Conservation (phyloP, 2,329 filamentous ascomycete genomes). For the Didymella arachidicola region DNA sequence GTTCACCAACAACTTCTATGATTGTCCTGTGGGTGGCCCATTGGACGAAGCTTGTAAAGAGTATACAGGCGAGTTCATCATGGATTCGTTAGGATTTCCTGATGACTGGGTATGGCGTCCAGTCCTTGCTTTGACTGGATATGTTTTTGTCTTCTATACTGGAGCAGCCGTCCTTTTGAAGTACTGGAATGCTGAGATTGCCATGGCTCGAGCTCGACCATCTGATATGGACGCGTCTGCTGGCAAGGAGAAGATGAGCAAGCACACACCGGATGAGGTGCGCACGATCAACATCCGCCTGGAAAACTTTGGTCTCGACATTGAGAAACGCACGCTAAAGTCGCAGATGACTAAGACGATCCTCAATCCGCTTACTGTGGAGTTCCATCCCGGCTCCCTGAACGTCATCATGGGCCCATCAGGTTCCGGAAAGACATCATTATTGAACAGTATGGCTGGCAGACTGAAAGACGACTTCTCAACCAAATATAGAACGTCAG, state of each 20-base stretch:
- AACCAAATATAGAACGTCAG: slow-evolving; percentile 68
- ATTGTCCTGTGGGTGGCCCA: slow-evolving; percentile 71
- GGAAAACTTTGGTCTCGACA: slow-evolving; percentile 67
- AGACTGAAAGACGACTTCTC: slow-evolving; percentile 68
- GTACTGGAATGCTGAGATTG: slow-evolving; percentile 72
- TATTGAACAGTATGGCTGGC: slow-evolving; percentile 76
- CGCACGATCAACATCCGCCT: slow-evolving; percentile 71
- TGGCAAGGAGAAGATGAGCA: slow-evolving; percentile 73
- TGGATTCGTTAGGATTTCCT: slow-evolving; percentile 73
- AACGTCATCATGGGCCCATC: slow-evolving; percentile 85
- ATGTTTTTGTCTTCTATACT: slow-evolving; percentile 68
- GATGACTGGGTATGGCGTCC: slow-evolving; percentile 71
- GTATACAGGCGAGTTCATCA: slow-evolving; percentile 74
- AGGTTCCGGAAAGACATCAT: slow-evolving; percentile 77
- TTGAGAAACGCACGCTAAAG: slow-evolving; percentile 67
- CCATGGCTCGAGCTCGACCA: slow-evolving; percentile 68
- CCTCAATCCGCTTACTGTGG: slow-evolving; percentile 70
- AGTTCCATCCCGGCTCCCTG: slow-evolving; percentile 71
- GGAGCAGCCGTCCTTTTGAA: slow-evolving; percentile 68
- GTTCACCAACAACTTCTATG: slow-evolving; percentile 75
- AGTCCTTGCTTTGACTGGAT: slow-evolving; percentile 68
- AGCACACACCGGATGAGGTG: slow-evolving; percentile 61
- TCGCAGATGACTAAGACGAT: slow-evolving; percentile 63
- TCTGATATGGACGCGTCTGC: slow-evolving; percentile 66
- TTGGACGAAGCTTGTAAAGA: slow-evolving; percentile 70